Percentiles rank a stretch among this genome's conserved stretches.
phyloP scores from a whole-genome alignment of 164 flowering plant genomes.

The Litsea cubeba region DNA sequence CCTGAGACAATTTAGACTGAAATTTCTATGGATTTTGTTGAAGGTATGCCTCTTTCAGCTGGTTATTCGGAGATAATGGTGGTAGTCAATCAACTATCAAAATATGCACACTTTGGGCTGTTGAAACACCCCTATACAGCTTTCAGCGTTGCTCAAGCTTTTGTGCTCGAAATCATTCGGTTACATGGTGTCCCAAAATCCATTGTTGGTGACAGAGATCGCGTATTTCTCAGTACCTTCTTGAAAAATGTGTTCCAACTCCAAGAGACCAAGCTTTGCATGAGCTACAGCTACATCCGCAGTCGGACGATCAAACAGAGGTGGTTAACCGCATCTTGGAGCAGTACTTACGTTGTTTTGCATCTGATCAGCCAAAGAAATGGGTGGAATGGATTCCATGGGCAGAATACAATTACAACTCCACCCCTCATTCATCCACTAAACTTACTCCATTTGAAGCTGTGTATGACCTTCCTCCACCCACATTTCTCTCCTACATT shows the following conservation, averaged over 20 bases:
- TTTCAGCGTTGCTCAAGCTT: not conserved
- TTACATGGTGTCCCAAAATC: not conserved
- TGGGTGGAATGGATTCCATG: not conserved
- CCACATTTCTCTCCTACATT: too few relatives aligned
- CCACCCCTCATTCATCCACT: too few relatives aligned
- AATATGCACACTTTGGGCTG: not conserved
- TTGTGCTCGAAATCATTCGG: not conserved
- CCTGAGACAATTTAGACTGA: not conserved
- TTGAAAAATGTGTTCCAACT: not conserved
- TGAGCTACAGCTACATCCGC: not conserved
- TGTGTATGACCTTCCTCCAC: too few relatives aligned
- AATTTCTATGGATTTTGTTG: not conserved
- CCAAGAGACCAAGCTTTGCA: too few relatives aligned
- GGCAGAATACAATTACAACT: conserved; percentile 1
- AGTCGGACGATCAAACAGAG: not conserved
- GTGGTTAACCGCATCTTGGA: not conserved
- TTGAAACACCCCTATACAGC: not conserved
- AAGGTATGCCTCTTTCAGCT: not conserved
- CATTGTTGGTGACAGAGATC: not conserved
- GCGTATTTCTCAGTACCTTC: not conserved
- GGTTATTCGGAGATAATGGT: not conserved
- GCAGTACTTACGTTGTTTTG: not conserved
- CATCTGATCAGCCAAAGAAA: not conserved
- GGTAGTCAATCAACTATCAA: not conserved
- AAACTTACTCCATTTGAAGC: too few relatives aligned